Percentiles rank a stretch among this genome's conserved stretches.
These are phyloP conservation scores for Obelidium mucronatum DNA, from an alignment of 192 early-diverging fungal genomes.

Conservation along the genomic window DNA sequence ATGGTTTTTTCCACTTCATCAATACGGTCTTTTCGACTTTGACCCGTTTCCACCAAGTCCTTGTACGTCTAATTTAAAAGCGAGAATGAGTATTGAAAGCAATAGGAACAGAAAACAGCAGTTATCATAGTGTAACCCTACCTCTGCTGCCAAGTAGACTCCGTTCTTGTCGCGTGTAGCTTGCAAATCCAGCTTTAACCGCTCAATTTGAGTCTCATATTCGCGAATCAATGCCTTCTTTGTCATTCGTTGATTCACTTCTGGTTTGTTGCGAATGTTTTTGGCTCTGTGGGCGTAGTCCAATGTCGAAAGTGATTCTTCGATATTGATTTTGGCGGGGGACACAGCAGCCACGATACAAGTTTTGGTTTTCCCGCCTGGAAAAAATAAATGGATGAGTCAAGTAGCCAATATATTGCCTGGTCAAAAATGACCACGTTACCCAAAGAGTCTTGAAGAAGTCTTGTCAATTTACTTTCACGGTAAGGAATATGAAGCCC, in stretches of 20 bases:
- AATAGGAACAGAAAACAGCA: neutral
- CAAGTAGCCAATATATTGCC: slow-evolving; percentile 66
- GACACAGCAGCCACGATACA: slow-evolving; percentile 92
- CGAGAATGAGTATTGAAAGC: neutral
- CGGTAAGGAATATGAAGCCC: slow-evolving; percentile 89
- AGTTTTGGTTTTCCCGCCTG: slow-evolving; percentile 84
- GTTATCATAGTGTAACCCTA: neutral
- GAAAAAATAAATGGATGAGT: slow-evolving; percentile 13
- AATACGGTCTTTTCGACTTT: slow-evolving; percentile 53
- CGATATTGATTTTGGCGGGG: slow-evolving; percentile 78
- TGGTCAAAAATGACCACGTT: slow-evolving; percentile 60
- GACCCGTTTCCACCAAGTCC: slow-evolving; percentile 56
- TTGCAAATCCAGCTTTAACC: slow-evolving; percentile 77
- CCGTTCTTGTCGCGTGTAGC: slow-evolving; percentile 87
- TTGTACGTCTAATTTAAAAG: slow-evolving; percentile 63
- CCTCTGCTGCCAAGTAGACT: slow-evolving; percentile 72
- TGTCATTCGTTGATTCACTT: slow-evolving; percentile 75
- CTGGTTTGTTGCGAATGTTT: slow-evolving; percentile 65
- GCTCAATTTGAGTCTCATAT: slow-evolving; percentile 80
- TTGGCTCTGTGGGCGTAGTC: slow-evolving; percentile 78
- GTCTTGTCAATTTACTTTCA: slow-evolving; percentile 90
- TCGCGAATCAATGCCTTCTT: slow-evolving; percentile 85
- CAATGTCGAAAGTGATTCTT: slow-evolving; percentile 92
- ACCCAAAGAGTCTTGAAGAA: slow-evolving; percentile 94
- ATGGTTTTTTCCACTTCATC: slow-evolving; percentile 50